Conservation (phyloP, 352 stramenopile genomes). For the Pythium scleroteichum region DNA sequence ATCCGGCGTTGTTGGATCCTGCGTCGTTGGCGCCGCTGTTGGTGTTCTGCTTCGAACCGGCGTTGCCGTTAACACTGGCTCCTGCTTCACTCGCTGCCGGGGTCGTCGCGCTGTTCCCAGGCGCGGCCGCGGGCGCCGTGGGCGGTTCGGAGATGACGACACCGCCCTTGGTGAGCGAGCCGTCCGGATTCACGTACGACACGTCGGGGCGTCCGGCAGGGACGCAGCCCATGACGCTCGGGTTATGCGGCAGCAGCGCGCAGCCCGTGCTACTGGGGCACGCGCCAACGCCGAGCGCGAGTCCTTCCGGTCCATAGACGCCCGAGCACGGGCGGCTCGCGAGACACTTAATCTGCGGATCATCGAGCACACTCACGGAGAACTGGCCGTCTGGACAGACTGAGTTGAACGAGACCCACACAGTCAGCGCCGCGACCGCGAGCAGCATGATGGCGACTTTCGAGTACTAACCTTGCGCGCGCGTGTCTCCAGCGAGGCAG, state of each 20-base stretch:
- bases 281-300: slow-evolving; percentile 49
- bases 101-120: too few species aligned
- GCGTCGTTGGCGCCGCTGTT: background rate
- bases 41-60: too few species aligned
- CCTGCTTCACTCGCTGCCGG: too few species aligned
- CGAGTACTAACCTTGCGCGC: slow-evolving; percentile 21
- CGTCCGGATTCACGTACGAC: slow-evolving; percentile 72
- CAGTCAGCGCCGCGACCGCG: slow-evolving; percentile 9
- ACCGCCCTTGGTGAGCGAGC: slow-evolving; percentile 54
- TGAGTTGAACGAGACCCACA: slow-evolving; percentile 28
- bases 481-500: slow-evolving; percentile 10
- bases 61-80: too few species aligned
- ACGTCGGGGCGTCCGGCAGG: slow-evolving; percentile 47
- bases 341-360: slow-evolving; percentile 53
- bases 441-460: slow-evolving; percentile 13
- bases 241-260: slow-evolving; percentile 54
- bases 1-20: too few species aligned
- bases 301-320: slow-evolving; percentile 48
- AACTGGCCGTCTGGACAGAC: slow-evolving; percentile 47
- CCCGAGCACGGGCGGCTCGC: slow-evolving; percentile 56
- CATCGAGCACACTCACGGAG: slow-evolving; percentile 69
- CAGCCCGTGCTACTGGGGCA: slow-evolving; percentile 58
- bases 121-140: background rate
- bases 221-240: slow-evolving; percentile 72
- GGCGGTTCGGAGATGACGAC: slow-evolving; percentile 30